These are phyloP conservation scores for Russula virescens DNA, from an alignment of 768 basidiomycete species.

Conservation along the genomic window DNA sequence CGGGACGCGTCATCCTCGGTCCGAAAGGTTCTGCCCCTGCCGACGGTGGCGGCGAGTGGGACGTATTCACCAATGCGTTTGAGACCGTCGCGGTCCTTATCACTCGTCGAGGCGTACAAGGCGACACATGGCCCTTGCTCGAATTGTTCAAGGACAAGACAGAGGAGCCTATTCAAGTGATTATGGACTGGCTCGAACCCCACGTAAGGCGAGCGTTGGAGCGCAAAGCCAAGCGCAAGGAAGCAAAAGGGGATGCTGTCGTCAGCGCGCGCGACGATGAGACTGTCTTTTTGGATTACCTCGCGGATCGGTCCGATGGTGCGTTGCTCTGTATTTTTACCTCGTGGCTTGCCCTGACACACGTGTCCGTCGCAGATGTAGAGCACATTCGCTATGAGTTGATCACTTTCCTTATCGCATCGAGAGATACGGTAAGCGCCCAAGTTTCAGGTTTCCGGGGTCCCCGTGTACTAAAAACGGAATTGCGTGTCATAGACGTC, in stretches of 20 bases:
- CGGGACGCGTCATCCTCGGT: constrained; percentile 28
- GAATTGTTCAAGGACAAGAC: constrained; percentile 24
- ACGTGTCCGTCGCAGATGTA: constrained; percentile 11
- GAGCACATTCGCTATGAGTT: constrained; percentile 25
- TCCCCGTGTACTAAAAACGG: neutral
- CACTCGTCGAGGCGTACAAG: constrained; percentile 20
- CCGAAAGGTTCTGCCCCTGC: constrained; percentile 21
- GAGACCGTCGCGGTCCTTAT: constrained; percentile 13
- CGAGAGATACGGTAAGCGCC: constrained; percentile 21
- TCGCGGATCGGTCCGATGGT: constrained; percentile 21
- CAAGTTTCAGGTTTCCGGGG: neutral
- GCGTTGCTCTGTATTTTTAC: neutral
- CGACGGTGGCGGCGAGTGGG: constrained; percentile 19
- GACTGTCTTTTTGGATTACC: constrained; percentile 22
- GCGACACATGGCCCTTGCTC: constrained; percentile 23
- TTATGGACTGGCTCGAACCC: constrained; percentile 19
- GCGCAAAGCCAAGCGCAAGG: constrained; percentile 16
- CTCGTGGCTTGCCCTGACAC: neutral
- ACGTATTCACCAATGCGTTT: constrained; percentile 21
- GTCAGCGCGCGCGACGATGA: constrained; percentile 17
- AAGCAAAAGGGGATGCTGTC: constrained; percentile 2
- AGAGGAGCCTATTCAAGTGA: constrained; percentile 17
- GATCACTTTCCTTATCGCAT: constrained; percentile 24
- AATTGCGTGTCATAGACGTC: constrained; percentile 29
- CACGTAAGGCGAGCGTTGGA: constrained; percentile 16